These are phyloP conservation scores for Xylaria longipes DNA, from an alignment of 495 filamentous ascomycete genomes.

Conservation along the genomic window DNA sequence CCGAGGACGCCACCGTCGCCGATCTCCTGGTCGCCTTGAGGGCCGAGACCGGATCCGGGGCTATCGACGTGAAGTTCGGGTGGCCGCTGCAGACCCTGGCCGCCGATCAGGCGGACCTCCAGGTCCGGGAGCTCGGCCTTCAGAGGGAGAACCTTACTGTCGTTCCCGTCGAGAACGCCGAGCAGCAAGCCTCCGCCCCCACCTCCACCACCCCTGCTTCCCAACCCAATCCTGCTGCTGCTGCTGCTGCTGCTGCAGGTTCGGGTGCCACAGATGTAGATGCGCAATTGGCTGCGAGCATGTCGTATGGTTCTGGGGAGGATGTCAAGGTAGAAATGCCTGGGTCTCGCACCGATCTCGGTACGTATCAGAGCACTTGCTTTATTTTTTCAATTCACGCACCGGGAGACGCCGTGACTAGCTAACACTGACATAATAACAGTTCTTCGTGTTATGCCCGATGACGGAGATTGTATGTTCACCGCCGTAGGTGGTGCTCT, in stretches of 20 bases:
- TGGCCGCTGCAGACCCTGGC: constrained; percentile 79
- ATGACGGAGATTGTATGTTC: constrained; percentile 96
- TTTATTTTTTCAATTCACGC: not conserved
- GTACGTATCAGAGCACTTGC: constrained; percentile 21
- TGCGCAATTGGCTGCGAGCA: constrained; percentile 18
- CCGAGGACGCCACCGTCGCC: constrained; percentile 67
- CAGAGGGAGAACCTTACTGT: constrained; percentile 86
- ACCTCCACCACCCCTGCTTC: constrained; percentile 4
- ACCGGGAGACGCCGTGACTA: not conserved
- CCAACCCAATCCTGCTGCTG: constrained; percentile 7
- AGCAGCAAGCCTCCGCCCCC: not conserved
- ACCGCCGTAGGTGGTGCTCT: constrained; percentile 84
- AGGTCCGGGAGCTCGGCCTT: constrained; percentile 65
- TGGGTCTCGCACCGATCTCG: constrained; percentile 31
- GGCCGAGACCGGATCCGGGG: constrained; percentile 39
- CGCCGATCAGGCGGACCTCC: constrained; percentile 49
- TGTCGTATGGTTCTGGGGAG: constrained; percentile 25
- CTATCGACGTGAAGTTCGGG: constrained; percentile 83
- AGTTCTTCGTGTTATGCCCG: constrained; percentile 94
- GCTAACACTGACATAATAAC: not conserved
- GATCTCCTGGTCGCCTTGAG: constrained; percentile 60
- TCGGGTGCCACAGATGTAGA: constrained; percentile 9
- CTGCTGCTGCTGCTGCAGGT: not conserved
- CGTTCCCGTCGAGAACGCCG: constrained; percentile 49
- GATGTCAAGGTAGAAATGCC: constrained; percentile 35